phyloP scores from a whole-genome alignment of 2,329 filamentous ascomycete species.

The Aspergillus pseudotamarii region DNA sequence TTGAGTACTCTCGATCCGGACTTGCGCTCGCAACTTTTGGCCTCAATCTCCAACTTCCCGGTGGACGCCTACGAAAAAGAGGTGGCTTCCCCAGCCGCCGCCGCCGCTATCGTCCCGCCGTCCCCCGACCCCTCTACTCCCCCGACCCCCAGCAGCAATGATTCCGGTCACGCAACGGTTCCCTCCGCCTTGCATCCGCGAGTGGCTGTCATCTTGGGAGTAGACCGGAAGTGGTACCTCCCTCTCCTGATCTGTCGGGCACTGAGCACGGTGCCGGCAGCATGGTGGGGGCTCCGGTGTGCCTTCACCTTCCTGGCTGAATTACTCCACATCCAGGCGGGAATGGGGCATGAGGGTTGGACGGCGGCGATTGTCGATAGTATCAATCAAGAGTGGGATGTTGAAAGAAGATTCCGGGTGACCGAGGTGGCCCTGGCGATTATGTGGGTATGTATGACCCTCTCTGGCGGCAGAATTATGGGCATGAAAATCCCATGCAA shows the following conservation, averaged over 20 bases:
- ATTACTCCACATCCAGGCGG: constrained; percentile 55
- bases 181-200: constrained; percentile 66
- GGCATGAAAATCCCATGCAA: not conserved
- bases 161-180: constrained; percentile 29
- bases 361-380: constrained; percentile 41
- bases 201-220: constrained; percentile 75
- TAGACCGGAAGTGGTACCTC: constrained; percentile 72
- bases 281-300: constrained; percentile 72
- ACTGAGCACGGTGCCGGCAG: constrained; percentile 69
- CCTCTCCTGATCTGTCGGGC: constrained; percentile 74
- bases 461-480: constrained; percentile 17
- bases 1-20: constrained; percentile 24
- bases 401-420: constrained; percentile 56
- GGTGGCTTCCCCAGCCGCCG: constrained; percentile 32
- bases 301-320: constrained; percentile 69
- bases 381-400: constrained; percentile 45
- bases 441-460: constrained; percentile 65
- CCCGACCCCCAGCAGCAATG: constrained; percentile 31
- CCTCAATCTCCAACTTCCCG: constrained; percentile 15
- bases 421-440: constrained; percentile 73
- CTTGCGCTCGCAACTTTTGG: constrained; percentile 12
- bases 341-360: constrained; percentile 46
- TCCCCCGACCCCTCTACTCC: constrained; percentile 34
- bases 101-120: constrained; percentile 29
- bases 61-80: constrained; percentile 29